These are phyloP conservation scores for Aplosporella prunicola DNA, from an alignment of 2,329 filamentous ascomycete species.

Conservation along the genomic window DNA sequence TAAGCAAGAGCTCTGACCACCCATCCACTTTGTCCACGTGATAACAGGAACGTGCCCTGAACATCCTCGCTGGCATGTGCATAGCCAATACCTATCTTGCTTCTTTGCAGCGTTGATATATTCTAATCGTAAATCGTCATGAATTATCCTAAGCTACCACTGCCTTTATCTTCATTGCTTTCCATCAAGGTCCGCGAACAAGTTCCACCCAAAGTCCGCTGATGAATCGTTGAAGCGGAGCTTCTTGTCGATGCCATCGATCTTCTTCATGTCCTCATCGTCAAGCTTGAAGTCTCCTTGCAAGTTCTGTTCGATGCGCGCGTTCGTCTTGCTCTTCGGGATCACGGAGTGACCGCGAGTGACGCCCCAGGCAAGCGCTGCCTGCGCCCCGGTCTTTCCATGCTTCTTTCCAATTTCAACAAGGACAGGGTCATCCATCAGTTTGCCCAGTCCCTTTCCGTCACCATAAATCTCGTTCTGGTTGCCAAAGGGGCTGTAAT, in stretches of 20 bases:
- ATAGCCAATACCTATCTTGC: too few species aligned
- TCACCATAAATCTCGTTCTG: conserved; percentile 1
- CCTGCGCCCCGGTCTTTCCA: conserved; percentile 42
- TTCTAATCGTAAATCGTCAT: too few species aligned
- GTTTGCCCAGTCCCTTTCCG: neutral
- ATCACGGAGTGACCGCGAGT: conserved; percentile 43
- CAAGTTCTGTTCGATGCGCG: conserved; percentile 26
- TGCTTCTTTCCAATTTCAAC: conserved; percentile 28
- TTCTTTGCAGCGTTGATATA: too few species aligned
- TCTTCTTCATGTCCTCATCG: conserved; percentile 41
- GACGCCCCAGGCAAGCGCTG: conserved; percentile 47
- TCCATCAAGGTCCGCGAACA: conserved; percentile 51
- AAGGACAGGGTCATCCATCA: conserved; percentile 3
- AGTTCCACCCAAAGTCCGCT: conserved; percentile 46
- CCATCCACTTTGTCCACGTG: too few species aligned
- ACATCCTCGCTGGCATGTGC: too few species aligned
- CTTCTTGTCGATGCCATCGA: conserved; percentile 47
- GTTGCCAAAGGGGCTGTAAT: conserved; percentile 7
- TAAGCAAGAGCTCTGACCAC: too few species aligned
- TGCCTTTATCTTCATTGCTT: too few species aligned
- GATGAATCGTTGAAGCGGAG: conserved; percentile 53
- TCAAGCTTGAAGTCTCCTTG: conserved; percentile 49
- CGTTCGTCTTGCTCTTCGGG: conserved; percentile 39
- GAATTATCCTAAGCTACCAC: too few species aligned
- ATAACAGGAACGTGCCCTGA: too few species aligned